Conservation (phyloP, 23 red algal species). For the Agarophyton chilense region DNA sequence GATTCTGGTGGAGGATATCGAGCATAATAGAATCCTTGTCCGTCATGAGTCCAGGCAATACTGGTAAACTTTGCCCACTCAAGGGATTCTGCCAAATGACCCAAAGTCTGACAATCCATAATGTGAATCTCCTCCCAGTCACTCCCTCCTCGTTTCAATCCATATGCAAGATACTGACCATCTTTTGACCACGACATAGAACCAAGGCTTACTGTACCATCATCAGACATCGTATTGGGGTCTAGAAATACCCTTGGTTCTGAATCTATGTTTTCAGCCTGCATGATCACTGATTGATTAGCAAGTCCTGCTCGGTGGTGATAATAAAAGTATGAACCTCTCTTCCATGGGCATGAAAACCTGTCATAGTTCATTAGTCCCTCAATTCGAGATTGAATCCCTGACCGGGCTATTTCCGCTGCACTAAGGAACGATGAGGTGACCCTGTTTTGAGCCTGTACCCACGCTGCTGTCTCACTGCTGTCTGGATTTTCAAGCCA, state of each 20-base stretch:
- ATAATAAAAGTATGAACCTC: constrained; percentile 60
- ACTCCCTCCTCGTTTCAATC: constrained; percentile 57
- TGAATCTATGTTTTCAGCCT: constrained; percentile 32
- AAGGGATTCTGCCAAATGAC: constrained; percentile 38
- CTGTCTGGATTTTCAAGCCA: constrained; percentile 81
- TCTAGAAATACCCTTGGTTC: constrained; percentile 73
- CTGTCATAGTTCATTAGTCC: constrained; percentile 73
- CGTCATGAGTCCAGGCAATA: constrained; percentile 77
- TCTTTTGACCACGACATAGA: constrained; percentile 52
- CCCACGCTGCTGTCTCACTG: constrained; percentile 57
- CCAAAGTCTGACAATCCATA: constrained; percentile 50
- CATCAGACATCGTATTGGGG: constrained; percentile 71
- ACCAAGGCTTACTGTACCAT: constrained; percentile 72
- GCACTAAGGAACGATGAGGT: constrained; percentile 48
- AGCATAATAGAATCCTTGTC: constrained; percentile 77
- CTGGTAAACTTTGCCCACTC: constrained; percentile 83
- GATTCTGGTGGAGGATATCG: constrained; percentile 58
- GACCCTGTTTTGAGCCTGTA: constrained; percentile 56
- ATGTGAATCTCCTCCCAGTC: constrained; percentile 80
- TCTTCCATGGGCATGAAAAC: constrained; percentile 41
- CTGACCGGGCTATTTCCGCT: constrained; percentile 27
- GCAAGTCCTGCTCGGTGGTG: constrained; percentile 54
- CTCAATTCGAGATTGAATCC: constrained; percentile 35
- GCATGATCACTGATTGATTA: constrained; percentile 79
- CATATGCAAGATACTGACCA: constrained; percentile 67